Evolutionary conservation across 2,329 filamentous ascomycete species (phyloP).

Genomic region (Cadophora malorum): DNA sequence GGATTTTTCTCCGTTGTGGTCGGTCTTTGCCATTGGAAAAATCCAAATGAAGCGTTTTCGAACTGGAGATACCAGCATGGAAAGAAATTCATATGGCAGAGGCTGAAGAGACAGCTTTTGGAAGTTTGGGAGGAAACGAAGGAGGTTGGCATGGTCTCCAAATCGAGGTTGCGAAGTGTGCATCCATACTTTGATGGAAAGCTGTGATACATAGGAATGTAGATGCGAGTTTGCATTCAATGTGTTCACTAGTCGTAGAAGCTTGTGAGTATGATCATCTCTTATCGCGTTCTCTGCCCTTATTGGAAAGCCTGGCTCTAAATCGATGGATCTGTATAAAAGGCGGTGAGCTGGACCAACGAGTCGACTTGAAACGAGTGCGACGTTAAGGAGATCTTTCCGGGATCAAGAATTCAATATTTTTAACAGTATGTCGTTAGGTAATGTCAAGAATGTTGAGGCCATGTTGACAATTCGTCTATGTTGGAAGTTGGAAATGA

Average conservation of each 20-base stretch:
- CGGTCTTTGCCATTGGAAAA: neutral
- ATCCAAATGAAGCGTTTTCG: neutral
- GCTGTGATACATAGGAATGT: neutral
- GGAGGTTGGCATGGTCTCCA: neutral
- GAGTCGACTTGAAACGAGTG: neutral
- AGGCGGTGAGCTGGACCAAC: neutral
- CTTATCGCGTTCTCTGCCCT: neutral
- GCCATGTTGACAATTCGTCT: neutral
- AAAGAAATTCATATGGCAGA: neutral
- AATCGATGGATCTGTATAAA: neutral
- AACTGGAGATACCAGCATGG: neutral
- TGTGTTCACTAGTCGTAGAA: neutral
- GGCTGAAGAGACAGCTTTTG: neutral
- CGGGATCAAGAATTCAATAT: neutral
- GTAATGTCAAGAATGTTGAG: neutral
- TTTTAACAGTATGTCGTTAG: neutral
- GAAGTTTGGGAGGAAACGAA: neutral
- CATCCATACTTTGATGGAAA: neutral
- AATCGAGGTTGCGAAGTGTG: neutral
- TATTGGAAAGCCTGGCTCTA: neutral
- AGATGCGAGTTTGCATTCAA: neutral
- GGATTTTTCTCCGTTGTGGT: neutral
- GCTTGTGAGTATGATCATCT: neutral
- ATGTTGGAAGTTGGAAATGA: neutral
- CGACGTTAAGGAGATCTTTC: neutral